Evolutionary conservation across 1,284 basidiomycete species (phyloP).

Genomic region (Leccinum pallidistipes): DNA sequence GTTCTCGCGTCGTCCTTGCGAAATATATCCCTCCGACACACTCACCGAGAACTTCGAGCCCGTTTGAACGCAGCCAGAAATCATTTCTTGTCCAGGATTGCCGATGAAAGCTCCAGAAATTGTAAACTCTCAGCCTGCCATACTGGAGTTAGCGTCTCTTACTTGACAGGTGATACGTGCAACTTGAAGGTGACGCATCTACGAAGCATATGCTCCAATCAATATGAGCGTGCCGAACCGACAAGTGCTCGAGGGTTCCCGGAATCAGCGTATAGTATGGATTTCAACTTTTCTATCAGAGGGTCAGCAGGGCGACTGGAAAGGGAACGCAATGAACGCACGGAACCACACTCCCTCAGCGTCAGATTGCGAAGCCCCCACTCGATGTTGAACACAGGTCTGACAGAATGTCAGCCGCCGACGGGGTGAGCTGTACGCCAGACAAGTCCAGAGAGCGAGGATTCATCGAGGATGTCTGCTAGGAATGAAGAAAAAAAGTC

Average conservation of each 20-base stretch:
- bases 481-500: constrained; percentile 7
- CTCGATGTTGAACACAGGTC: constrained; percentile 79
- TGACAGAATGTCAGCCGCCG: constrained; percentile 75
- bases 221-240: constrained; percentile 83
- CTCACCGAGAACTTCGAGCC: constrained; percentile 77
- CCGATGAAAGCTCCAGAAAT: constrained; percentile 91
- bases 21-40: constrained; percentile 5
- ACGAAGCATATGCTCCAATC: constrained; percentile 74
- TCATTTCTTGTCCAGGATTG: constrained; percentile 82
- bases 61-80: constrained; percentile 69
- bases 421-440: constrained; percentile 60
- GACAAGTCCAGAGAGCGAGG: neutral
- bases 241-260: constrained; percentile 79
- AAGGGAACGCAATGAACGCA: constrained; percentile 31
- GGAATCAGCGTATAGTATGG: constrained; percentile 76
- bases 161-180: neutral
- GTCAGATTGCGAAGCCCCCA: constrained; percentile 50
- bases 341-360: constrained; percentile 77
- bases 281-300: constrained; percentile 70
- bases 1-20: constrained; percentile 46
- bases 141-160: constrained; percentile 3
- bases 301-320: constrained; percentile 10
- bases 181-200: constrained; percentile 13
- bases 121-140: constrained; percentile 68
- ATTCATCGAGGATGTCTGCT: constrained; percentile 51